Base-by-base conservation (phyloP, 176 grass and related monocot species). In the Typha latifolia region DNA sequence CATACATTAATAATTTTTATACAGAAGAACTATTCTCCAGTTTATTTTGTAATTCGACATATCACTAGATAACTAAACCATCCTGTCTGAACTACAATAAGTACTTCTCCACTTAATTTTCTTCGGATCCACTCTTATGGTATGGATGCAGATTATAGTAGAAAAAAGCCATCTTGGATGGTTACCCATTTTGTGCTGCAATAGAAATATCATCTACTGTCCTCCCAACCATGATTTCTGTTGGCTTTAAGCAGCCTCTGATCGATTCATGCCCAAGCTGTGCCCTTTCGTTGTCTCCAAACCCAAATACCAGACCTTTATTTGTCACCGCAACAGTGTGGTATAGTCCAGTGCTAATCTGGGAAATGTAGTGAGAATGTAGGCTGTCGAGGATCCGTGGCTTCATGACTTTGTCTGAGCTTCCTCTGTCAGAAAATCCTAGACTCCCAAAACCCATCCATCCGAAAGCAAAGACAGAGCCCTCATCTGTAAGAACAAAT, bases 391-490 rank as follows among this genome's bases (percentile, higher is more conserved):
- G 87, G 67, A 87, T 24, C 0, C 50, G 63, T 43, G 95, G 86
- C 75, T 80, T 87, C 95, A 90, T 90, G 52, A 99, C 81, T 80
- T 99, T 99, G 16, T 99, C 95, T 0, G 95, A 99, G 43, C 72
- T 85, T 63, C 95, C 79, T 48, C 90, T 75, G 48, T 99, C 95
- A 66, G 69, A 67, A 72, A 99, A 99, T 18, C 95, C 95, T 87
- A 99, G 76, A 81, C 95, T 99, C 37, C 95, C 95, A 72, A 99
- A 99, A 61, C 86, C 95, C 95, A 93, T 99, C 89, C 89, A 99
- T 81, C 95, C 95, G 77, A 99, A 94, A 10, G 95, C 95, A 66
- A 85, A 79, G 43, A 84, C 95, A 32, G 77, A 94, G 52, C 95
- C 95, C 67, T 87, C 81, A 16, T 87, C 84, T 1, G 89, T 99